Base-by-base conservation (phyloP, 441 rosid genomes). In the Metrosideros polymorpha region DNA sequence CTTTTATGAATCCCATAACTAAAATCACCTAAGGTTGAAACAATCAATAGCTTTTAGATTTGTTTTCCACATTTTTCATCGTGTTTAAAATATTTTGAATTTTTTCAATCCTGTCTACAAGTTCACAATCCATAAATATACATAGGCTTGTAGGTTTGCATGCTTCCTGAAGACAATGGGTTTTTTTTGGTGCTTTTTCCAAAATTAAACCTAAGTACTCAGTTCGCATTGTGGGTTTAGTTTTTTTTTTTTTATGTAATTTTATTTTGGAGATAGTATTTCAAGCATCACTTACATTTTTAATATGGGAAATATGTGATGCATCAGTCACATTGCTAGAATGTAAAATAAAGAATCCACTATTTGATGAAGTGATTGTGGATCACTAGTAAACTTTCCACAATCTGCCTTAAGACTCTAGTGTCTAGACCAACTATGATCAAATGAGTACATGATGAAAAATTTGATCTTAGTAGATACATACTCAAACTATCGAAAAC, bases 181-280 rank as follows among this genome's bases (percentile, higher is more conserved):
- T n/a, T n/a, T n/a, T n/a, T n/a, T n/a, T n/a, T n/a, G n/a, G n/a
- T n/a, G n/a, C n/a, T n/a, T n/a, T n/a, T n/a, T n/a, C n/a, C n/a
- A n/a, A n/a, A n/a, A n/a, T 96, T 85, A 91, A 53, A 63, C 43
- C 5, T 30, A 9, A 61, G 19, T 57, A 15, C 30, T 61, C 75
- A 61, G 22, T 15, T 61, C 5, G 6, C 39, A 5, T 15, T 7
- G 75, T 2, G 42, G 22, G 42, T 61, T 61, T 61, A 7, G 12
- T 18, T 30, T 61, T 59, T 15, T 18, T 30, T 61, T 59, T 15
- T 61, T 22, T 4, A 61, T 61, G 39, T 30, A 15, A 61, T 61
- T 61, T 61, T 61, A 61, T 61, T 30, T 61, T 18, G 42, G 3
- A 30, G 42, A 61, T 61, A 7, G 12, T 32, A 63, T 63, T 63